Evolutionary conservation across 148 eudicot species (phyloP).

Genomic region (Diospyros lotus): DNA sequence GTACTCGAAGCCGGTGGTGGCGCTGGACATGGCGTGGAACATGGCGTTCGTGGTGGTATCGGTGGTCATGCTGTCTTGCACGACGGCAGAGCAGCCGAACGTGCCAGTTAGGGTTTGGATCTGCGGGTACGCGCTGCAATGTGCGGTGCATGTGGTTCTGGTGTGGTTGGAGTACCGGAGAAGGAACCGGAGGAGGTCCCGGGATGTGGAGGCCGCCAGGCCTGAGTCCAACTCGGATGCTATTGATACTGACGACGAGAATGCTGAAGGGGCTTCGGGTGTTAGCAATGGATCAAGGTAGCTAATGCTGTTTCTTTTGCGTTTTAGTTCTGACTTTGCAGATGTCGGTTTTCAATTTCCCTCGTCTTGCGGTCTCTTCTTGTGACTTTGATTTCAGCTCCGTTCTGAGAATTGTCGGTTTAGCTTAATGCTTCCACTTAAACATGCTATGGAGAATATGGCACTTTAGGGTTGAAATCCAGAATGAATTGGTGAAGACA

Average conservation of each 20-base stretch:
- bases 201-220: conserved; percentile 25
- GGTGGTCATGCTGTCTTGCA: conserved; percentile 44
- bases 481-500: no score
- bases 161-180: conserved; percentile 74
- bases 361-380: no score
- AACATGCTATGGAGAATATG: no score
- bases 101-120: conserved; percentile 95
- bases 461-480: no score
- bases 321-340: no score
- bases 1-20: conserved; percentile 88
- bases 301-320: no score
- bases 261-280: conserved; percentile 31
- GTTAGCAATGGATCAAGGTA: no score
- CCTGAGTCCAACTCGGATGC: conserved; percentile 14
- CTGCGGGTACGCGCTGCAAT: conserved; percentile 72
- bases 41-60: conserved; percentile 63
- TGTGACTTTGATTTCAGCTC: no score
- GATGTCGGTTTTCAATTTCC: no score
- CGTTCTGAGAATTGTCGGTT: no score
- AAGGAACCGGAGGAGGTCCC: conserved; percentile 26
- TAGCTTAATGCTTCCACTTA: no score
- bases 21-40: conserved; percentile 87
- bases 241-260: conserved; percentile 50
- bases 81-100: conserved; percentile 44
- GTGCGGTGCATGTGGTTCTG: conserved; percentile 66